Percentiles rank a stretch among this genome's conserved stretches.
Evolutionary conservation across 352 stramenopile species (phyloP).

Genomic region (Globisporangium sylvaticum): DNA sequence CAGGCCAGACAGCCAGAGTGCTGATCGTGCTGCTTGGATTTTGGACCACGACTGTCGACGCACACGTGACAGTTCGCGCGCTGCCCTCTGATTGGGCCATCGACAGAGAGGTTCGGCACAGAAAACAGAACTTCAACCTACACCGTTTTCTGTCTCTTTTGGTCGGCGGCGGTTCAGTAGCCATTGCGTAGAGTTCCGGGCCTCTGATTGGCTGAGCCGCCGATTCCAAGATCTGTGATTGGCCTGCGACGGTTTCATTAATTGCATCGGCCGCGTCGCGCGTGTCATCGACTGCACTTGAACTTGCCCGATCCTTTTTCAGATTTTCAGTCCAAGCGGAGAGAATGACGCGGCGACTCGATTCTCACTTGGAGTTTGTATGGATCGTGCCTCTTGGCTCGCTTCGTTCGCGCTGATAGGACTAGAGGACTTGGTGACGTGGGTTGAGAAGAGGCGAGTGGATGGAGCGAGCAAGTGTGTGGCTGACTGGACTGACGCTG

Average conservation of each 20-base stretch:
- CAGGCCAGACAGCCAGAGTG: not conserved
- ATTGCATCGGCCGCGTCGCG: constrained; percentile 22
- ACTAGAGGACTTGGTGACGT: not conserved
- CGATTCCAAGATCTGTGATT: not conserved
- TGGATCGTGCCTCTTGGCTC: not conserved
- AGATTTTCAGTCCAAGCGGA: not conserved
- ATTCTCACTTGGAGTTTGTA: constrained; percentile 1
- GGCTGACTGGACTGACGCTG: not conserved
- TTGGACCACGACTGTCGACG: not conserved
- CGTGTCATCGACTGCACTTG: constrained; percentile 33
- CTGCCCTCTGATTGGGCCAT: not conserved
- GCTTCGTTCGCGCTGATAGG: not conserved
- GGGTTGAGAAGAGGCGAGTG: constrained; percentile 1
- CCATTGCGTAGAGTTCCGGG: not conserved
- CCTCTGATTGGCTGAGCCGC: constrained; percentile 1
- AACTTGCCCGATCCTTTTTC: constrained; percentile 5
- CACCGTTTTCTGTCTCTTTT: constrained; percentile 7
- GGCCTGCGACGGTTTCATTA: constrained; percentile 7
- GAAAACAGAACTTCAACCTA: constrained; percentile 13
- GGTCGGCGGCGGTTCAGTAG: not conserved
- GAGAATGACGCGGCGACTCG: not conserved
- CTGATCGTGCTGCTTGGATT: constrained; percentile 3
- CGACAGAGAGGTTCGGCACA: not conserved
- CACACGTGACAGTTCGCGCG: not conserved
- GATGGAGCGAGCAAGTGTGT: not conserved